phyloP scores from a whole-genome alignment of 805 yeast species.

The Novakomyces olei region DNA sequence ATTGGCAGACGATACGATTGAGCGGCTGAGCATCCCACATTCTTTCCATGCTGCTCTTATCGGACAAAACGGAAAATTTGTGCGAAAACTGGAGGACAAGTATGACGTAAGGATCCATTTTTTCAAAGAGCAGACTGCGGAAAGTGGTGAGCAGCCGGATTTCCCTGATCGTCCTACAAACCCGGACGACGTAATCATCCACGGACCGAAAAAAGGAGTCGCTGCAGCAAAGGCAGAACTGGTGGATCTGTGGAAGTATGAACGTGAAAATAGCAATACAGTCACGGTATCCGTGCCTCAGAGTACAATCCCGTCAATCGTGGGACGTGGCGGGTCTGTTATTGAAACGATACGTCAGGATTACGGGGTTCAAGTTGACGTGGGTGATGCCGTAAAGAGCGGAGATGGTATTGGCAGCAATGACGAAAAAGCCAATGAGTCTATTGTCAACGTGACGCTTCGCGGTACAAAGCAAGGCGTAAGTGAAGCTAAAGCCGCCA shows the following conservation, averaged over 20 bases:
- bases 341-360: conserved; percentile 60
- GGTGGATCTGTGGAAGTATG: conserved; percentile 62
- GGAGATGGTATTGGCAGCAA: conserved; percentile 33
- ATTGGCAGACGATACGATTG: conserved; percentile 62
- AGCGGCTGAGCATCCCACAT: conserved; percentile 44
- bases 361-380: conserved; percentile 25
- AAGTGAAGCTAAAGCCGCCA: conserved; percentile 42
- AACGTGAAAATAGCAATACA: conserved; percentile 61
- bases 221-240: conserved; percentile 65
- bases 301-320: conserved; percentile 58
- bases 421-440: conserved; percentile 23
- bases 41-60: conserved; percentile 62
- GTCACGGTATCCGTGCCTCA: conserved; percentile 44
- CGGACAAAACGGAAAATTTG: conserved; percentile 65
- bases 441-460: conserved; percentile 38
- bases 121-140: conserved; percentile 23
- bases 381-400: conserved; percentile 23
- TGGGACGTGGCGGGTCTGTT: conserved; percentile 73
- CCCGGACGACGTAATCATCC: conserved; percentile 43
- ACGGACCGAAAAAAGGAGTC: conserved; percentile 83
- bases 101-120: conserved; percentile 64
- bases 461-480: conserved; percentile 62
- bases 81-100: conserved; percentile 67
- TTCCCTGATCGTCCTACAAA: conserved; percentile 7
- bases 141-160: conserved; percentile 5